Evolutionary conservation across 2,329 filamentous ascomycete genomes (phyloP).

Genomic region (Ophiostoma quercus): DNA sequence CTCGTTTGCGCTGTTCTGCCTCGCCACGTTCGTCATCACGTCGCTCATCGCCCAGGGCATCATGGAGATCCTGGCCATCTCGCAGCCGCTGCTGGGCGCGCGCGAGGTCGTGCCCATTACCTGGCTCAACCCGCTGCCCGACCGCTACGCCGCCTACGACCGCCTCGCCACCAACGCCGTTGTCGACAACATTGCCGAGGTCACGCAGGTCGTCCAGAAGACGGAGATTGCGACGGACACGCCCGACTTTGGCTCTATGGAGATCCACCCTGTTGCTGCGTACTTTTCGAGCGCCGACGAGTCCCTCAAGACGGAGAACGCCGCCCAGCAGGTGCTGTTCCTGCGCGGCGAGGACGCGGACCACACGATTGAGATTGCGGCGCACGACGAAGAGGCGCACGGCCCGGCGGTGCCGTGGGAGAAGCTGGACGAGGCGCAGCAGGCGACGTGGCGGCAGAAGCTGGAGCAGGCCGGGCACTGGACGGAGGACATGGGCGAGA

Average conservation of each 20-base stretch:
- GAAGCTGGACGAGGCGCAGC: conserved; percentile 59
- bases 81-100: conserved; percentile 52
- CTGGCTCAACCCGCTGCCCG: conserved; percentile 30
- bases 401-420: conserved; percentile 59
- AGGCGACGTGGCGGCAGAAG: conserved; percentile 62
- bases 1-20: conserved; percentile 49
- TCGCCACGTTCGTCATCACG: conserved; percentile 55
- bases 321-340: conserved; percentile 20
- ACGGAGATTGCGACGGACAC: background rate
- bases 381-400: conserved; percentile 45
- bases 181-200: background rate
- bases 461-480: conserved; percentile 69
- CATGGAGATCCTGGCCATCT: conserved; percentile 57
- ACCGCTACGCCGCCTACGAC: conserved; percentile 12
- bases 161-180: background rate
- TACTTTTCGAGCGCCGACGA: conserved; percentile 16
- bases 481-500: conserved; percentile 73
- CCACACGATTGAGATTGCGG: conserved; percentile 37
- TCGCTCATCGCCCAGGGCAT: conserved; percentile 59
- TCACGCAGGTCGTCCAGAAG: background rate
- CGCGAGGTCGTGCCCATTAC: conserved; percentile 49
- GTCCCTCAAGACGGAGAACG: background rate
- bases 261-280: conserved; percentile 28
- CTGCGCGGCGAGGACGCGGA: conserved; percentile 27
- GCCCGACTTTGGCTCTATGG: conserved; percentile 18